phyloP scores from a whole-genome alignment of 2,329 filamentous ascomycete genomes.

The Paracamarosporium sp. region DNA sequence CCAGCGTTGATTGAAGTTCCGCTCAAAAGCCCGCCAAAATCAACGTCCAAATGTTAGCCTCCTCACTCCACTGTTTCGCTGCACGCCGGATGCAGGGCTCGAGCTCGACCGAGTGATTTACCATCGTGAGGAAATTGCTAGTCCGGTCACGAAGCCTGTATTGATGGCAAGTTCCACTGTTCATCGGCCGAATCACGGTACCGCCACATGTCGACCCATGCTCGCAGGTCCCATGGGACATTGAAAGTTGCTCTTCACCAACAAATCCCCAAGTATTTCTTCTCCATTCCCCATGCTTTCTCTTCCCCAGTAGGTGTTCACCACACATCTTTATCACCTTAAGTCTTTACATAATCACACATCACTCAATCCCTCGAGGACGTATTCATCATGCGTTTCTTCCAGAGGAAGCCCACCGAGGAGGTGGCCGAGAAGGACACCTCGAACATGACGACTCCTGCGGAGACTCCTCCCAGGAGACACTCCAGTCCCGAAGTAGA shows the following conservation, averaged over 20 bases:
- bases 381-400: conserved; percentile 27
- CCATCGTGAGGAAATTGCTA: conserved; percentile 3
- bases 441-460: conserved; percentile 29
- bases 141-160: conserved; percentile 1
- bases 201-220: conserved; percentile 1
- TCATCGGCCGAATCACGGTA: conserved; percentile 7
- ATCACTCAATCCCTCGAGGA: neutral
- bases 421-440: conserved; percentile 32
- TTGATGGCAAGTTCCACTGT: conserved; percentile 9
- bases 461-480: conserved; percentile 31
- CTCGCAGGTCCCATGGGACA: conserved; percentile 1
- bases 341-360: neutral
- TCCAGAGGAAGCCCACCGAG: conserved; percentile 21
- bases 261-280: conserved; percentile 5
- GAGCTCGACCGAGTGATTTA: conserved; percentile 3
- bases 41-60: neutral
- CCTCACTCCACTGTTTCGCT: neutral
- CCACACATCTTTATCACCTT: neutral
- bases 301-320: neutral
- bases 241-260: neutral
- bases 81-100: neutral
- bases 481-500: conserved; percentile 23
- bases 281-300: conserved; percentile 5
- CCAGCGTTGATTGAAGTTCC: neutral
- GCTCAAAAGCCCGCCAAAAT: neutral